Conservation (phyloP, 1,139 yeast species). For the Sugiyamaella grinbergsii region DNA sequence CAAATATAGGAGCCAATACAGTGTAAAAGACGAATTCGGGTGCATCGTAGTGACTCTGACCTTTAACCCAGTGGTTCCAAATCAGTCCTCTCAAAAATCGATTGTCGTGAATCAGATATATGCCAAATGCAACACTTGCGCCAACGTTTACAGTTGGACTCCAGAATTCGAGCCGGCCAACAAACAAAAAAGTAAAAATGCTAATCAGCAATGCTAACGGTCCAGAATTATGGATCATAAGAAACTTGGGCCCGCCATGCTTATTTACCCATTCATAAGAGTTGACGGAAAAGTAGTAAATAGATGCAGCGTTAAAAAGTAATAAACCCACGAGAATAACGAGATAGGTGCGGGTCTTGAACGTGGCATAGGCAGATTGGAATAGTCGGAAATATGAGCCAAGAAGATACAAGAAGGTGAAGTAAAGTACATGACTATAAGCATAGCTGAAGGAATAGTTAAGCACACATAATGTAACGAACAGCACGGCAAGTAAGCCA, state of each 20-base stretch:
- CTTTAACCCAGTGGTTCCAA: constrained; percentile 18
- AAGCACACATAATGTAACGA: constrained; percentile 8
- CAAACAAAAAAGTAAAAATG: constrained; percentile 14
- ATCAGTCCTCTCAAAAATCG: constrained; percentile 8
- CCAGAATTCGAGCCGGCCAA: constrained; percentile 16
- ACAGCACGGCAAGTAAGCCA: constrained; percentile 14
- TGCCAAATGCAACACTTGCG: constrained; percentile 20
- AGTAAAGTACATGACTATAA: constrained; percentile 18
- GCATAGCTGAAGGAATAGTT: constrained; percentile 15
- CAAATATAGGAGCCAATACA: constrained; percentile 12
- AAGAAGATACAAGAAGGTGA: constrained; percentile 13
- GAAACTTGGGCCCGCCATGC: constrained; percentile 17
- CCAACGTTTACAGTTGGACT: constrained; percentile 16
- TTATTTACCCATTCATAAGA: constrained; percentile 12
- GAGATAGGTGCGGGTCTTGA: constrained; percentile 14
- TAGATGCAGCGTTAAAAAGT: constrained; percentile 12
- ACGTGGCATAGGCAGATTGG: constrained; percentile 6
- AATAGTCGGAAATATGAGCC: constrained; percentile 16
- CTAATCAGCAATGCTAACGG: constrained; percentile 17
- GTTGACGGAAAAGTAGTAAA: constrained; percentile 15
- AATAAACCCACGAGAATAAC: constrained; percentile 8
- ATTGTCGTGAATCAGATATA: constrained; percentile 21
- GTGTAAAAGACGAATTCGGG: constrained; percentile 10
- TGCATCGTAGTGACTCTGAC: constrained; percentile 6
- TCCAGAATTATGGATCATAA: constrained; percentile 16